Evolutionary conservation across 2,329 filamentous ascomycete species (phyloP).

Genomic region (Thermoascus crustaceus): DNA sequence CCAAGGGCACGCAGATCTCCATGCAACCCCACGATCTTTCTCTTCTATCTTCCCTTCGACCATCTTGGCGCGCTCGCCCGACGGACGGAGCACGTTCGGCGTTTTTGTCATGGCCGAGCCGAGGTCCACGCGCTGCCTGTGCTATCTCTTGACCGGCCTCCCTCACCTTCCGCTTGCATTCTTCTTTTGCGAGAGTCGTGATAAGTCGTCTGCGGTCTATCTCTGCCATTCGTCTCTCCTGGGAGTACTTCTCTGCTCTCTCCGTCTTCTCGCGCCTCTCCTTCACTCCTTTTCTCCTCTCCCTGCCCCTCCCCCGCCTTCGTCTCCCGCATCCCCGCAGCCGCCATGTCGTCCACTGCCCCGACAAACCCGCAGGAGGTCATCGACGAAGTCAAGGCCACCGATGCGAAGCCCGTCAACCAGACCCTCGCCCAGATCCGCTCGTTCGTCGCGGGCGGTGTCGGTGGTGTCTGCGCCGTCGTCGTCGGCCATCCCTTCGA

Average conservation of each 20-base stretch:
- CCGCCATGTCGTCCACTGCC: background rate
- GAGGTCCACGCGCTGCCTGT: too few relatives aligned
- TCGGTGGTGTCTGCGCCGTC: slow-evolving; percentile 89
- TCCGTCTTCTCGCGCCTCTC: background rate
- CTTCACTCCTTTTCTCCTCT: background rate
- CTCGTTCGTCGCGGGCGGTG: slow-evolving; percentile 80
- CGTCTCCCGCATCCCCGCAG: too few relatives aligned
- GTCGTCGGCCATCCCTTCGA: slow-evolving; percentile 95
- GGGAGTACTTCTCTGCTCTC: too few relatives aligned
- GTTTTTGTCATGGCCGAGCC: background rate
- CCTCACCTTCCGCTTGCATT: background rate
- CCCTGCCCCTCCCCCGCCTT: background rate
- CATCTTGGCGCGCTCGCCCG: slow-evolving; percentile 1
- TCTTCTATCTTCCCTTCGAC: slow-evolving; percentile 1
- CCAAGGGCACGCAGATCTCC: background rate
- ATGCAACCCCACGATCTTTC: background rate
- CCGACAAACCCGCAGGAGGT: slow-evolving; percentile 1
- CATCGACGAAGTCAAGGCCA: background rate
- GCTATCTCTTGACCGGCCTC: too few relatives aligned
- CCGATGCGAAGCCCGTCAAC: slow-evolving; percentile 21
- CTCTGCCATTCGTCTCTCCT: background rate
- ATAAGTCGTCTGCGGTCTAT: too few relatives aligned
- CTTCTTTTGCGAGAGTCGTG: too few relatives aligned
- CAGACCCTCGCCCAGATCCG: slow-evolving; percentile 58
- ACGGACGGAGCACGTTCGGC: background rate